These are phyloP conservation scores for Albifimbria verrucaria DNA, from an alignment of 2,329 filamentous ascomycete species.

Conservation along the genomic window DNA sequence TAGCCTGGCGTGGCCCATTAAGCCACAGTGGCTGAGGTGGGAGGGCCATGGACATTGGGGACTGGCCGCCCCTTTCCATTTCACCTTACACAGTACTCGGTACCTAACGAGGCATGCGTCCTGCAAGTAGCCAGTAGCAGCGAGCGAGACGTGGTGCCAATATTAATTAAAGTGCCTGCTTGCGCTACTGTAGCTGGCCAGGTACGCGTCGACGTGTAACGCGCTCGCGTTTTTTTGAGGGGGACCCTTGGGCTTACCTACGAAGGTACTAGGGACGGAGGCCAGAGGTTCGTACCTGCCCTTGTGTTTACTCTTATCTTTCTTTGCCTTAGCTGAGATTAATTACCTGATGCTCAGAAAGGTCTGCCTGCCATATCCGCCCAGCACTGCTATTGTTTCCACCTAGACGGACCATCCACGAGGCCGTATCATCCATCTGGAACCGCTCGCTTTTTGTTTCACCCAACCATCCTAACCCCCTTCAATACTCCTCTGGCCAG, in stretches of 20 bases:
- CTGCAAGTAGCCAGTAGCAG: too few relatives aligned
- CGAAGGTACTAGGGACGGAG: too few relatives aligned
- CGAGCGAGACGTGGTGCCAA: too few relatives aligned
- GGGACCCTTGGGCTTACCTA: too few relatives aligned
- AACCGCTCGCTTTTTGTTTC: not conserved
- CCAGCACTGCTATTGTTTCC: not conserved
- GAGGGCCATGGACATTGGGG: too few relatives aligned
- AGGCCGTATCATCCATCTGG: not conserved
- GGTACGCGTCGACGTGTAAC: slow-evolving; percentile 13
- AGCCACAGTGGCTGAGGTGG: not conserved
- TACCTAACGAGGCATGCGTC: too few relatives aligned
- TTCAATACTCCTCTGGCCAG: not conserved
- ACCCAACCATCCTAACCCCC: not conserved
- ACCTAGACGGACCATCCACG: not conserved
- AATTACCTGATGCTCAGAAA: not conserved
- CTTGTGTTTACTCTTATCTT: too few relatives aligned
- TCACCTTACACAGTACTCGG: too few relatives aligned
- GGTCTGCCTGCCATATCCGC: not conserved
- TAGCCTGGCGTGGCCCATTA: not conserved
- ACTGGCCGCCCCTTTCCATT: too few relatives aligned
- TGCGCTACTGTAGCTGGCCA: not conserved
- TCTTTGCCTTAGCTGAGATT: too few relatives aligned
- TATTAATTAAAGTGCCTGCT: not conserved
- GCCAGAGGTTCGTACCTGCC: too few relatives aligned
- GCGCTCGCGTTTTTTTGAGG: slow-evolving; percentile 12